Evolutionary conservation across 2,329 filamentous ascomycete genomes (phyloP), one percentile per base, ranked within the genome.

Genomic region (Metarhizium sp.): DNA sequence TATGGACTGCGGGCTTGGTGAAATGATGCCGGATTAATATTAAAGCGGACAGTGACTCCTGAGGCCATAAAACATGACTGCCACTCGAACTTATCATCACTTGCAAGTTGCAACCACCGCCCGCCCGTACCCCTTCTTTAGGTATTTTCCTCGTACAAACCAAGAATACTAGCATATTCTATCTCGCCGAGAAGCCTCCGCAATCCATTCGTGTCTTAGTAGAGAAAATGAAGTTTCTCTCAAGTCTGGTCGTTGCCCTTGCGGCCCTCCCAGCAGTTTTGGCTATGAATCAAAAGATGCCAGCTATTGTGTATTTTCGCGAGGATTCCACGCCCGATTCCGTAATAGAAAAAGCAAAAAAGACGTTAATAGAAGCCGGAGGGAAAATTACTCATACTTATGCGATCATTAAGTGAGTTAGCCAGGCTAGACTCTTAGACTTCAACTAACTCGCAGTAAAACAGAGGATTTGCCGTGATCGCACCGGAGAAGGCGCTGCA

Each of bases 351-450:
- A 71, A 87, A 55, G 90, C 89, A 48, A 94, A 87, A 75, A 72
- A 86, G 46, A 80, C 82, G 2, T 85, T 96, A 63, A 71, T 77
- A 53, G 76, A 84, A 49, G 85, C 84, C 43, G 88, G 88, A 51
- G 90, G 89, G 43, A 72, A 81, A 51, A 90, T 96, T 63, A 94
- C 87, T 25, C 90, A 95, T 73, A 81, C 86, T 65, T 94, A 90
- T 70, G 73, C 74, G 50, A 67, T 85, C 56, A 81, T 86, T 70
- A 81, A 83, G 86, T 90, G 78, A 67, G 84, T 61, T 20, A 8
- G 20, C 13, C 25, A 32, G 18, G 13, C 30, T 3, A 7, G 11
- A n/a, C 46, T 25, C 8, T 36, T 45, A 25, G 14, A n/a, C 6
- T 6, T 18, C 2, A 6, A 38, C 49, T 50, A 54, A 50, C 65